Percentiles rank a stretch among this genome's conserved stretches.
Evolutionary conservation across 176 grass and related monocot genomes (phyloP).

Genomic region (Zoysia pacifica): DNA sequence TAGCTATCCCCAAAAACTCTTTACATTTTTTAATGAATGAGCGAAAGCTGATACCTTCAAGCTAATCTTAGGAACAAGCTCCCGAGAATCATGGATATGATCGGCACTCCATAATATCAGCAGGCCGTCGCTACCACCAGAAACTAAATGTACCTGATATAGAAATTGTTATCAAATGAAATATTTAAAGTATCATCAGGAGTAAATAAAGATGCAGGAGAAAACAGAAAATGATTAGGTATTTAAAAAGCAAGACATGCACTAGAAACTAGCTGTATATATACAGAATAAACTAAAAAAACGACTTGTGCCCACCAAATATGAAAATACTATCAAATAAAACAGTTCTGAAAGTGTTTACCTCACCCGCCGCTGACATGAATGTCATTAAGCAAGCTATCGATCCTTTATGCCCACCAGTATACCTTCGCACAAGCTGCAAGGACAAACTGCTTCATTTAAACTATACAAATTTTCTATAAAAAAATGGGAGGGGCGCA

Average conservation of each 20-base stretch:
- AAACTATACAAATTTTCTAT: conserved; percentile 12
- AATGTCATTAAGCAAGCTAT: conserved; percentile 97
- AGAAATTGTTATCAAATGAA: conserved; percentile 33
- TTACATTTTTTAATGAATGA: background rate
- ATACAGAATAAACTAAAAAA: conserved; percentile 12
- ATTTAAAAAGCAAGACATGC: conserved; percentile 26
- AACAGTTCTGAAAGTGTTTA: conserved; percentile 39
- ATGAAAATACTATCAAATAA: conserved; percentile 14
- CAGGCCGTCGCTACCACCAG: conserved; percentile 92
- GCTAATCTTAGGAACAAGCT: conserved; percentile 96
- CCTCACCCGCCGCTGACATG: conserved; percentile 89
- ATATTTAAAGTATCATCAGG: background rate
- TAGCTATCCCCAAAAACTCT: conserved; percentile 22
- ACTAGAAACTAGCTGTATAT: conserved; percentile 8
- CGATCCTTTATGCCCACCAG: conserved; percentile 96
- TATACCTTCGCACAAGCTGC: conserved; percentile 97
- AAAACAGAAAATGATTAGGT: conserved; percentile 32
- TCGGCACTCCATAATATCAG: conserved; percentile 96
- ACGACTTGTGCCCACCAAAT: conserved; percentile 16
- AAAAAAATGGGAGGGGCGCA: background rate
- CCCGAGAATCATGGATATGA: conserved; percentile 90
- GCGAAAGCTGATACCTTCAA: conserved; percentile 62
- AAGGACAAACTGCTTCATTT: conserved; percentile 37
- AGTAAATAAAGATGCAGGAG: conserved; percentile 17
- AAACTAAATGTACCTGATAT: conserved; percentile 88